Base-by-base conservation (phyloP, 2,329 filamentous ascomycete genomes). In the Fusarium irregulare region DNA sequence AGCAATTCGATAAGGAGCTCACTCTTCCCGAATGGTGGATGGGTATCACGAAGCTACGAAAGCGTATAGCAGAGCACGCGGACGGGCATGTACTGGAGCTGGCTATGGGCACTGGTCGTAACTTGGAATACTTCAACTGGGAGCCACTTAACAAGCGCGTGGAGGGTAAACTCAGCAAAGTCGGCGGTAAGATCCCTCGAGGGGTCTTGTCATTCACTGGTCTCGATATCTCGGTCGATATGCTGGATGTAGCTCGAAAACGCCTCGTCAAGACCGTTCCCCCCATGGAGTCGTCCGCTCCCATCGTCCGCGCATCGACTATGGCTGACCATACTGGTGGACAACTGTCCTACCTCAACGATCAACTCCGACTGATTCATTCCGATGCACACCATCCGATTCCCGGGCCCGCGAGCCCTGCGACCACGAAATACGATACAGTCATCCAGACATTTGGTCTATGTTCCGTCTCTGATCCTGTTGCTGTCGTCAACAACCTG, bases 361-460 rank as follows among this genome's bases (percentile, higher is more conserved):
- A 79, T 56, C 78, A 77, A n/a, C 76, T 87, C 25, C 81, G 85
- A n/a, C 74, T 88, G 40, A 74, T 87, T 49, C 77, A 82, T 70
- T 82, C 79, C 45, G 86, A 88, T 68, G 85, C 84, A 5, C 82
- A 84, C 64, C 68, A 78, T 34, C 71, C 78, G 0, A 77, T 88
- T 2, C 84, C 85, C 40, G 58, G 61, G 12, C 53, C 58, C 12
- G 42, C 72, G 54, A 28, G 80, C 74, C n/a, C 80, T 74, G 45
- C 80, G 64, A 74, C 79, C 79, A 46, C 76, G 8, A 83, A 83
- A 67, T 91, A 90, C 79, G 89, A 91, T 78, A 90, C 88, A 3
- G 80, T 91, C 40, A 75, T 91, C 30, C 88, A 91, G 74, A 89
- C 88, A 0, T 91, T 91, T 78, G 88, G 88, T 7, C 83, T 91